Percentiles rank a stretch among this genome's conserved stretches.
Conservation (phyloP, 2,329 filamentous ascomycete genomes). For the Talaromyces sp. region DNA sequence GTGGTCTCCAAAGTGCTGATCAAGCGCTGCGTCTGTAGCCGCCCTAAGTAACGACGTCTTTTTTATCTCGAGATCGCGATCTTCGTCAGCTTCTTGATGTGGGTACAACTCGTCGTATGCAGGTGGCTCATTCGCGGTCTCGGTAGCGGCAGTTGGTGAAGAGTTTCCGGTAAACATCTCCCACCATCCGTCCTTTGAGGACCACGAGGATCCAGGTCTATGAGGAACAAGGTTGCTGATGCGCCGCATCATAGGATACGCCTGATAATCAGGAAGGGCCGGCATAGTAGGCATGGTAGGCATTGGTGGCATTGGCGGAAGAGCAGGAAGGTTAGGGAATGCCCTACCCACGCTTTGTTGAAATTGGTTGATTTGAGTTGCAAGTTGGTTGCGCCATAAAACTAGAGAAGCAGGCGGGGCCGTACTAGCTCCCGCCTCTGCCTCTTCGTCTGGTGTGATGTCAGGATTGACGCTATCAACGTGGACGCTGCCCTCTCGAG, state of each 20-base stretch:
- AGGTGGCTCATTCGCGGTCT: slow-evolving; percentile 58
- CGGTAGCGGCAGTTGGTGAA: slow-evolving; percentile 43
- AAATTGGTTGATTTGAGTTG: slow-evolving; percentile 70
- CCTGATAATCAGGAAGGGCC: slow-evolving; percentile 68
- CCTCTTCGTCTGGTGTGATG: slow-evolving; percentile 27
- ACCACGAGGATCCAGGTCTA: slow-evolving; percentile 51
- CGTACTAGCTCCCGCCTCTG: slow-evolving; percentile 32
- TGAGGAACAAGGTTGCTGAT: slow-evolving; percentile 72
- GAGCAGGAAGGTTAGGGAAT: slow-evolving; percentile 59
- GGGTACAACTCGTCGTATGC: slow-evolving; percentile 79
- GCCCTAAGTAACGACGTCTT: slow-evolving; percentile 43
- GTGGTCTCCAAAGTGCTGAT: slow-evolving; percentile 44
- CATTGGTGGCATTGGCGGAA: slow-evolving; percentile 63
- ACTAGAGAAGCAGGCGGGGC: slow-evolving; percentile 62
- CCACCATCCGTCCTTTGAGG: slow-evolving; percentile 58
- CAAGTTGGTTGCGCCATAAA: slow-evolving; percentile 70
- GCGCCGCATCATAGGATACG: slow-evolving; percentile 67
- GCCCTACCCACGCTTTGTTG: slow-evolving; percentile 67
- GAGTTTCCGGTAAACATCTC: slow-evolving; percentile 57
- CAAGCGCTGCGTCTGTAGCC: slow-evolving; percentile 43
- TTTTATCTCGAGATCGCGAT: slow-evolving; percentile 38
- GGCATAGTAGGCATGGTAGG: slow-evolving; percentile 42
- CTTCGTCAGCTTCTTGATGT: slow-evolving; percentile 33
- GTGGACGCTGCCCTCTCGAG: slow-evolving; percentile 21
- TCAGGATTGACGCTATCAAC: slow-evolving; percentile 21